A percentile compares a stretch with the other conserved stretches of the same genome.
Conservation (phyloP, 805 yeast species). For the Ogataea angusta region DNA sequence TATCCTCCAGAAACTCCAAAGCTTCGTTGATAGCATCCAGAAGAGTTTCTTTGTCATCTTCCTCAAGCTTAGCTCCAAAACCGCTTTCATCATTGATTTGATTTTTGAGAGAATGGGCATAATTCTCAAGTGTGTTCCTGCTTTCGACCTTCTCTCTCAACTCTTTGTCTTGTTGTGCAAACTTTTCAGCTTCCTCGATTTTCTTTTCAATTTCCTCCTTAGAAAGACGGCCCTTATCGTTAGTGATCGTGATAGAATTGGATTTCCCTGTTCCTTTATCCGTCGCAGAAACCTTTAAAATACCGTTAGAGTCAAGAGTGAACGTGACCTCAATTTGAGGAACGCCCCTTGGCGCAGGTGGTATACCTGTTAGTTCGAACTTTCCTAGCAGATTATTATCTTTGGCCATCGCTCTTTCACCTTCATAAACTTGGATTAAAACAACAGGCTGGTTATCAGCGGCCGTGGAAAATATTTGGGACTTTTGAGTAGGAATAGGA, state of each 20-base stretch:
- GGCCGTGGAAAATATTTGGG: slow-evolving; percentile 93
- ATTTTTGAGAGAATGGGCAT: slow-evolving; percentile 78
- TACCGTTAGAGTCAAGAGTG: slow-evolving; percentile 83
- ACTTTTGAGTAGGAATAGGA: slow-evolving; percentile 91
- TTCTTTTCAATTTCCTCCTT: slow-evolving; percentile 95
- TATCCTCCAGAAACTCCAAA: slow-evolving; percentile 64
- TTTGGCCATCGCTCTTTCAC: slow-evolving; percentile 93
- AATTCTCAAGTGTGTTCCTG: slow-evolving; percentile 84
- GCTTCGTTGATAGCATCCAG: slow-evolving; percentile 85
- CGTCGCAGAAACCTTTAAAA: slow-evolving; percentile 78
- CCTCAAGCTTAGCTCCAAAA: slow-evolving; percentile 76
- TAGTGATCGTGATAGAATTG: slow-evolving; percentile 86
- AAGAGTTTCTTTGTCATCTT: slow-evolving; percentile 87
- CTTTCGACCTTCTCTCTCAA: slow-evolving; percentile 83
- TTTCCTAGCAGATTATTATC: slow-evolving; percentile 89
- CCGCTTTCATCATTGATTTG: slow-evolving; percentile 50
- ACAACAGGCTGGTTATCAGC: slow-evolving; percentile 97
- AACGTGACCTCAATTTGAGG: slow-evolving; percentile 91
- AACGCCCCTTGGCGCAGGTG: slow-evolving; percentile 90
- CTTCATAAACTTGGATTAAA: slow-evolving; percentile 89
- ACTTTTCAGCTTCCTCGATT: slow-evolving; percentile 97
- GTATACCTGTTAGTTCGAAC: slow-evolving; percentile 81
- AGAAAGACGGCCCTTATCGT: slow-evolving; percentile 90
- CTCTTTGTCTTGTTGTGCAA: slow-evolving; percentile 84
- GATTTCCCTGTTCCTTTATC: slow-evolving; percentile 95